Evolutionary conservation across 257 asterid species (phyloP).

Genomic region (Solanum boliviense): DNA sequence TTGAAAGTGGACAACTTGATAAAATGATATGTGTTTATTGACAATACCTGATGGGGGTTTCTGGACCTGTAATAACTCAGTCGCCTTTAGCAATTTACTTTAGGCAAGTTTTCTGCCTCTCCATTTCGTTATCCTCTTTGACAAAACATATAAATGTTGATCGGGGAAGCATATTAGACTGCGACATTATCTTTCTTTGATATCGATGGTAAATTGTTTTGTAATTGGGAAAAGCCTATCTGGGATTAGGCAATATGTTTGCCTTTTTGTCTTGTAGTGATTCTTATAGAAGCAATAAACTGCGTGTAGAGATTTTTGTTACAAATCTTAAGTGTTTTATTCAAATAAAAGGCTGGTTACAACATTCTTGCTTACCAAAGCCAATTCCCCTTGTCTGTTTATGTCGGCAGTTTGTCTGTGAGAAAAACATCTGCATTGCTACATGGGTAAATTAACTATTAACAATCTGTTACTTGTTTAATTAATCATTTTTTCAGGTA

Average conservation of each 20-base stretch:
- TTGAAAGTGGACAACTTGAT: neutral
- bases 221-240: neutral
- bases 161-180: neutral
- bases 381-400: neutral
- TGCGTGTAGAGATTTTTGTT: neutral
- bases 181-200: neutral
- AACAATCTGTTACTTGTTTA: neutral
- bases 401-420: neutral
- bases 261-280: neutral
- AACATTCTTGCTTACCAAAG: neutral
- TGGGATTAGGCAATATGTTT: neutral
- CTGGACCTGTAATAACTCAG: neutral
- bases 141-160: neutral
- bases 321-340: neutral
- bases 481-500: neutral
- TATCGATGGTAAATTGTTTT: neutral
- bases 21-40: neutral
- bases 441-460: neutral
- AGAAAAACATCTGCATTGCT: neutral
- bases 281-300: neutral
- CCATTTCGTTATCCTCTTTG: neutral
- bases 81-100: neutral
- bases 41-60: neutral
- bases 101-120: neutral
- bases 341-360: neutral